A percentile compares a stretch with the other conserved stretches of the same genome.
Conservation (phyloP, 179 eudicot genomes). For the Camellia oleifera region DNA sequence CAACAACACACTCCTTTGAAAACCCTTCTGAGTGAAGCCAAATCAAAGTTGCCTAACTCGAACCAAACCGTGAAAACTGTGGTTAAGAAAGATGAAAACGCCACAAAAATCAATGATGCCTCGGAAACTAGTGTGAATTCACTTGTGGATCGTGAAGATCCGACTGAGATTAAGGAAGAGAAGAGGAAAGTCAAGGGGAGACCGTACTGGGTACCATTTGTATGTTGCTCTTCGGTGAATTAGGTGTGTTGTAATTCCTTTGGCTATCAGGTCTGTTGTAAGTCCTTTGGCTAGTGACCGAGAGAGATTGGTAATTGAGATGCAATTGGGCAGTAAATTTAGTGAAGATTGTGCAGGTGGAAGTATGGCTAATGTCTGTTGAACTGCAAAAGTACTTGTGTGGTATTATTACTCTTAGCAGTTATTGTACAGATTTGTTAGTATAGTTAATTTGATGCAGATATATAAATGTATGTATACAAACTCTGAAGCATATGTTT, state of each 20-base stretch:
- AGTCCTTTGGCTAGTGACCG: neutral
- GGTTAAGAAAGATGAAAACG: neutral
- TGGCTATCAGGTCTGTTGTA: neutral
- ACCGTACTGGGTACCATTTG: constrained; percentile 57
- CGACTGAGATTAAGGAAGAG: constrained; percentile 54
- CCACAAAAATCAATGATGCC: constrained; percentile 18
- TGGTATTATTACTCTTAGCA: neutral
- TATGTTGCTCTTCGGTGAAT: constrained; percentile 64
- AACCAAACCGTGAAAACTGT: constrained; percentile 17
- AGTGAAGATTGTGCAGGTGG: constrained; percentile 3
- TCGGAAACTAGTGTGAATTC: constrained; percentile 27
- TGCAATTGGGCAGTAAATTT: neutral
- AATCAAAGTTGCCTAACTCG: constrained; percentile 41
- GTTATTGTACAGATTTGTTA: neutral
- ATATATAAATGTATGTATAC: too few relatives aligned
- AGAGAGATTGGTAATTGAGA: neutral
- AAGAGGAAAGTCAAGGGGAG: constrained; percentile 45
- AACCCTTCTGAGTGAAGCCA: constrained; percentile 58
- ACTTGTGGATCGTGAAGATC: constrained; percentile 26
- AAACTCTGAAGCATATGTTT: too few relatives aligned
- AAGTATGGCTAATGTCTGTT: neutral
- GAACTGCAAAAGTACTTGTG: neutral
- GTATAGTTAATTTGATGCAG: too few relatives aligned
- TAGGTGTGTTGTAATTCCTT: neutral
- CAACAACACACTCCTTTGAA: constrained; percentile 49